A percentile compares a stretch with the other conserved stretches of the same genome.
phyloP scores from a whole-genome alignment of 148 eudicot species.

The Camellia lanceoleosa region DNA sequence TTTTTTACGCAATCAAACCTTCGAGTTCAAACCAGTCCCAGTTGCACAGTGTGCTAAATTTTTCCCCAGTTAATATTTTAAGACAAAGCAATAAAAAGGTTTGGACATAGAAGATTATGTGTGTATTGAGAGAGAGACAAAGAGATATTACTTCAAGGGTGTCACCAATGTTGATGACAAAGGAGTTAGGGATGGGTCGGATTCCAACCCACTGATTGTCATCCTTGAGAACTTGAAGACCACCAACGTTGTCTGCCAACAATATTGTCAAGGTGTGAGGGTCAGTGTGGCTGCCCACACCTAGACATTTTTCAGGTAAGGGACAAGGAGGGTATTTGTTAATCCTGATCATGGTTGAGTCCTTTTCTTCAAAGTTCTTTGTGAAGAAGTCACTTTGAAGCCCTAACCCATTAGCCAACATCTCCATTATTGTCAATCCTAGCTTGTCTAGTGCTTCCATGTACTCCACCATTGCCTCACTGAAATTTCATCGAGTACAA shows the following conservation, averaged over 20 bases:
- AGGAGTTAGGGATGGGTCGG: slow-evolving; percentile 13
- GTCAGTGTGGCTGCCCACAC: slow-evolving; percentile 25
- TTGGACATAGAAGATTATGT: no score
- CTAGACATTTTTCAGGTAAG: slow-evolving; percentile 20
- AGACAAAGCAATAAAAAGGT: no score
- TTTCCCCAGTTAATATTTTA: no score
- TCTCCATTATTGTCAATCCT: slow-evolving; percentile 19
- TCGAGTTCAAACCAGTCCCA: no score
- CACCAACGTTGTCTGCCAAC: slow-evolving; percentile 27
- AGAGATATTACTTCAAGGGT: slow-evolving; percentile 19
- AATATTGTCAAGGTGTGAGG: slow-evolving; percentile 27
- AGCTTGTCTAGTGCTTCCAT: slow-evolving; percentile 20
- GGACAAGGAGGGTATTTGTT: slow-evolving; percentile 29
- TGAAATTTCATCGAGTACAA: not conserved
- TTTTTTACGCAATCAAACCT: no score
- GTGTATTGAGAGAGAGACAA: not conserved
- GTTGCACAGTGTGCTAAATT: no score
- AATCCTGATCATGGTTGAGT: slow-evolving; percentile 15
- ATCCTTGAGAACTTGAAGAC: slow-evolving; percentile 22
- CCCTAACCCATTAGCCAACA: slow-evolving; percentile 24
- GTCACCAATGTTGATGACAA: slow-evolving; percentile 25
- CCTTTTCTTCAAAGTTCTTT: slow-evolving; percentile 18
- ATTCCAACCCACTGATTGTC: slow-evolving; percentile 21
- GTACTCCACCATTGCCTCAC: slow-evolving; percentile 13
- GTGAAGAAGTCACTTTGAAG: slow-evolving; percentile 18